Conservation (phyloP, 2,329 filamentous ascomycete genomes). For the Alternaria burnsii region DNA sequence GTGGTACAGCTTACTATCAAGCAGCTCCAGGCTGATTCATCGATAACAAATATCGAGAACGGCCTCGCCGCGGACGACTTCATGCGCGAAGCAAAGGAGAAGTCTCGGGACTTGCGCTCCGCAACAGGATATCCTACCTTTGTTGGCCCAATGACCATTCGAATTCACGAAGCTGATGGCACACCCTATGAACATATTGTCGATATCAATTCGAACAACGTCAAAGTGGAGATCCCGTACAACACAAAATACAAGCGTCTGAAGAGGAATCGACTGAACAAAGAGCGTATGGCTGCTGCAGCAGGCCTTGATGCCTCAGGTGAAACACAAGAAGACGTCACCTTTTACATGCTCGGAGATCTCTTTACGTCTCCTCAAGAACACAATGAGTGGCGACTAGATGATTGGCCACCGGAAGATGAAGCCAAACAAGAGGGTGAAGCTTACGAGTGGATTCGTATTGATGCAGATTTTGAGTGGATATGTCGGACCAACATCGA, state of each 20-base stretch:
- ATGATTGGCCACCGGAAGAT: constrained; percentile 88
- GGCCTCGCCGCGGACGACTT: constrained; percentile 76
- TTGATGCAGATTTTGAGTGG: constrained; percentile 99
- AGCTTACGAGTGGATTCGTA: constrained; percentile 97
- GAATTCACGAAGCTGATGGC: constrained; percentile 97
- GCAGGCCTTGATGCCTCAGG: constrained; percentile 69
- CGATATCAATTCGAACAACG: constrained; percentile 86
- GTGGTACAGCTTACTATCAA: constrained; percentile 90
- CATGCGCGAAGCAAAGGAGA: constrained; percentile 84
- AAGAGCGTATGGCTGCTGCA: constrained; percentile 74
- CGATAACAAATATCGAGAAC: constrained; percentile 36
- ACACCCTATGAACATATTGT: constrained; percentile 98
- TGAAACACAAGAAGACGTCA: constrained; percentile 76
- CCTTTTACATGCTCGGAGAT: constrained; percentile 92
- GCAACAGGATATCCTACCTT: constrained; percentile 80
- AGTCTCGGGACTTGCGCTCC: constrained; percentile 72
- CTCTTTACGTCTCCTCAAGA: constrained; percentile 86
- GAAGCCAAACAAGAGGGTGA: constrained; percentile 93
- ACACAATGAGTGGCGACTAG: constrained; percentile 80
- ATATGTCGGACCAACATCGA: constrained; percentile 79
- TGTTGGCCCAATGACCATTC: constrained; percentile 95
- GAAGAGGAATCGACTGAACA: constrained; percentile 84
- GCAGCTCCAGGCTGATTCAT: constrained; percentile 62
- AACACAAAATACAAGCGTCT: constrained; percentile 99
- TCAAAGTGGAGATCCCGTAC: constrained; percentile 93